These are phyloP conservation scores for Coccomyxa sp. DNA, from an alignment of 139 green algal species.

Conservation along the genomic window DNA sequence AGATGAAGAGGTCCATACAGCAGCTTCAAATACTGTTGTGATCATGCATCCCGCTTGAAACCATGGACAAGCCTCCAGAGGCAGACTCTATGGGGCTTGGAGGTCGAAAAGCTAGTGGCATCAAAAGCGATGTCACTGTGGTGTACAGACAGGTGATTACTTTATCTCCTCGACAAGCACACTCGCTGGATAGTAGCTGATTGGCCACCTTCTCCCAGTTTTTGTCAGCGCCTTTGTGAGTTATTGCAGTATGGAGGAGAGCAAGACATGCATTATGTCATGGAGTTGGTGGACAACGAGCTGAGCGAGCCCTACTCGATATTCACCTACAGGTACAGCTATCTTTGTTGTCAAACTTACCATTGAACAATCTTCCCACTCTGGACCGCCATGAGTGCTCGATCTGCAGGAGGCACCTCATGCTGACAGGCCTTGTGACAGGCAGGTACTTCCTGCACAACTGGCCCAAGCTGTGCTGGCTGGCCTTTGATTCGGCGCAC, in stretches of 20 bases:
- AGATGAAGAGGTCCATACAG: no score
- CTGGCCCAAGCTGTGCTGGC: constrained; percentile 90
- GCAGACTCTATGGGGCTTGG: no score
- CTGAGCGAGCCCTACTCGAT: constrained; percentile 98
- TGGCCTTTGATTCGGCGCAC: constrained; percentile 61
- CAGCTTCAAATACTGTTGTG: no score
- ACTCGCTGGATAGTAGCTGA: no score
- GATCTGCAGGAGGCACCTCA: neutral
- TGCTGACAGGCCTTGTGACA: neutral
- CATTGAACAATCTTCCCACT: neutral
- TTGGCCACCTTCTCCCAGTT: no score
- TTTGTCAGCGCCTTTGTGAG: no score
- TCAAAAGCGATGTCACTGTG: no score
- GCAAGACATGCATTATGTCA: constrained; percentile 77
- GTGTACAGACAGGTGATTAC: no score
- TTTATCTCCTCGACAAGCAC: no score
- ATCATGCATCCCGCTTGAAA: no score
- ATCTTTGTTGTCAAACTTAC: neutral
- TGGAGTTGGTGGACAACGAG: constrained; percentile 89
- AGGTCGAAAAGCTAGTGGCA: no score
- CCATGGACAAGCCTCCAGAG: no score
- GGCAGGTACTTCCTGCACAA: constrained; percentile 77
- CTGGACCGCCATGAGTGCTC: neutral
- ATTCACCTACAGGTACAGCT: constrained; percentile 91
- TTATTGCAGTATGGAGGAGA: constrained; percentile 77